Percentiles rank a stretch among this genome's conserved stretches.
phyloP scores from a whole-genome alignment of 1,284 basidiomycete genomes.

The Leccinum subrobustum region DNA sequence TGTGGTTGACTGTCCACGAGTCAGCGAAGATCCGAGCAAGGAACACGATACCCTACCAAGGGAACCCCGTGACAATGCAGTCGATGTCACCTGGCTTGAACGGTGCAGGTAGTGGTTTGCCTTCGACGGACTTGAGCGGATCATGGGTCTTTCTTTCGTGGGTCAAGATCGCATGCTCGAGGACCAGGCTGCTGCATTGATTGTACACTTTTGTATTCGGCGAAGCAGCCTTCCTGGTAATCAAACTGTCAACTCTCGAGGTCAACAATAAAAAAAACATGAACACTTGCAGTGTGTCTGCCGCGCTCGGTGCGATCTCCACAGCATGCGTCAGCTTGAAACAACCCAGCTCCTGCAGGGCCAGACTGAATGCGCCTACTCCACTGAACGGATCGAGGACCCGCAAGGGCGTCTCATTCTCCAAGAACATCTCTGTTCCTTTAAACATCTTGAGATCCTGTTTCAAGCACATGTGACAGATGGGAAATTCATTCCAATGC shows the following conservation, averaged over 20 bases:
- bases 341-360: slow-evolving; percentile 49
- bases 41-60: slow-evolving; percentile 49
- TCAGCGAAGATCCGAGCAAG: neutral
- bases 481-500: slow-evolving; percentile 34
- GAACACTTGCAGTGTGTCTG: slow-evolving; percentile 54
- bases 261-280: neutral
- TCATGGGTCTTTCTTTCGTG: slow-evolving; percentile 39
- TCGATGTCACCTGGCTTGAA: slow-evolving; percentile 55
- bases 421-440: slow-evolving; percentile 33
- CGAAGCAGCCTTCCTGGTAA: slow-evolving; percentile 45
- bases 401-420: slow-evolving; percentile 37
- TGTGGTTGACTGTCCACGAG: slow-evolving; percentile 47
- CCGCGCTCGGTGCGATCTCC: slow-evolving; percentile 72
- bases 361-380: slow-evolving; percentile 60
- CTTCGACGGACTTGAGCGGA: slow-evolving; percentile 40
- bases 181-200: slow-evolving; percentile 61
- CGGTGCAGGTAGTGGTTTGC: slow-evolving; percentile 38
- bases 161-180: slow-evolving; percentile 53
- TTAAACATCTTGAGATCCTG: slow-evolving; percentile 34
- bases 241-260: slow-evolving; percentile 3
- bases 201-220: slow-evolving; percentile 46
- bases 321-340: slow-evolving; percentile 61
- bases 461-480: slow-evolving; percentile 48
- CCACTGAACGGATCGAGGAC: slow-evolving; percentile 68
- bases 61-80: slow-evolving; percentile 66